Evolutionary conservation across 2,329 filamentous ascomycete genomes (phyloP).

Genomic region (Hypoxylon sp.): DNA sequence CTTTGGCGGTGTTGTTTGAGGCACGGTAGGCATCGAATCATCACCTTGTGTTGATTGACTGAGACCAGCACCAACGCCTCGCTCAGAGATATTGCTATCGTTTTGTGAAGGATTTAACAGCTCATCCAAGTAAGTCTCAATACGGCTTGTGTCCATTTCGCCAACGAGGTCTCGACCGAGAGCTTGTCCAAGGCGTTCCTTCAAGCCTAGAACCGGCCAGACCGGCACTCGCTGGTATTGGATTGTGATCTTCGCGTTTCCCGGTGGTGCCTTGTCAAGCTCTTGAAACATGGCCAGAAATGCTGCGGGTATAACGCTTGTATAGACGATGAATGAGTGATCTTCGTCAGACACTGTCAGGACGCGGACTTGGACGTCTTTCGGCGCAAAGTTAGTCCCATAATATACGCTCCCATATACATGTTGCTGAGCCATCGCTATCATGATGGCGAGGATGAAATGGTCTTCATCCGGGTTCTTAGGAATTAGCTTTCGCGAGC

Average conservation of each 20-base stretch:
- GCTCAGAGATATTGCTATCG: background rate
- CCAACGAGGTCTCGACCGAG: constrained; percentile 66
- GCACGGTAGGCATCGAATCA: constrained; percentile 11
- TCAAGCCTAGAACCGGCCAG: constrained; percentile 68
- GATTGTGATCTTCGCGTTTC: constrained; percentile 58
- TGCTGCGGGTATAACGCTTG: constrained; percentile 60
- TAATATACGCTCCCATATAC: constrained; percentile 58
- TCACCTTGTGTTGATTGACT: background rate
- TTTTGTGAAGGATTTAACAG: constrained; percentile 16
- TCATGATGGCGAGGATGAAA: constrained; percentile 64
- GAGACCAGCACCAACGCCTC: background rate
- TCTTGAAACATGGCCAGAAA: constrained; percentile 66
- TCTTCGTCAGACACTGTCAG: constrained; percentile 63
- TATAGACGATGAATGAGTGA: constrained; percentile 67
- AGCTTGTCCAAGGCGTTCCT: constrained; percentile 67
- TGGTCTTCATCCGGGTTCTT: constrained; percentile 64
- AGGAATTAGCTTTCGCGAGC: constrained; percentile 63
- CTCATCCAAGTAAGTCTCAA: constrained; percentile 62
- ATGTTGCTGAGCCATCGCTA: constrained; percentile 69
- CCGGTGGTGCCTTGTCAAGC: constrained; percentile 58
- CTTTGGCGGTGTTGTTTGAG: constrained; percentile 38
- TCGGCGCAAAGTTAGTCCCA: constrained; percentile 46
- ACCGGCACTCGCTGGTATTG: constrained; percentile 63
- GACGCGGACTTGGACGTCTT: constrained; percentile 64
- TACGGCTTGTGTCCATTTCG: constrained; percentile 55